Evolutionary conservation across 2,329 filamentous ascomycete genomes (phyloP), one percentile per base, ranked within the genome.

Genomic region (Fusarium napiforme): DNA sequence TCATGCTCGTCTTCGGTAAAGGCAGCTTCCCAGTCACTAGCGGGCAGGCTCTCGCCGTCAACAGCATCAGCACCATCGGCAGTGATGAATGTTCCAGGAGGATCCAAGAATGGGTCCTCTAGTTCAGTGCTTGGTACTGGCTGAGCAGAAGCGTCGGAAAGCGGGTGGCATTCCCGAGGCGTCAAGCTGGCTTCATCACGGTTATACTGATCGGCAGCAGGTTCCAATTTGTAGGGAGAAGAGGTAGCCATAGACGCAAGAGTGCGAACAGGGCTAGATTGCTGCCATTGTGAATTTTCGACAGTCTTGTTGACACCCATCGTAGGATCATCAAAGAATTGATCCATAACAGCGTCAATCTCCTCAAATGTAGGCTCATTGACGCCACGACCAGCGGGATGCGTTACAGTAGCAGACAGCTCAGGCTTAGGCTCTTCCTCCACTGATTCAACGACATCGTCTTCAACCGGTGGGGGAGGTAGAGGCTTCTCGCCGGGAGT

Each of bases 11-110:
- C 91, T 23, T 94, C 93, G 15, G 93, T 92, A 70, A 98, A 91
- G 52, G 92, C 90, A 79, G 93, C 93, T 78, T 97, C 95, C 96
- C 96, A 99, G 81, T 98, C 96, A 79, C 95, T 98, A 67, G 91
- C 89, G 30, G 92, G 91, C 21, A 92, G 85, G 69, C 89, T 91
- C 34, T 89, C 88, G 26, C 65, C 67, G 16, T 78, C 78, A 28
- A 88, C 87, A 15, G 76, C 78, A 32, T 79, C 72, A 58, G 88
- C 86, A 28, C 88, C 87, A 42, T 88, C 86, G 49, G 87, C 85
- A 3, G 85, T 87, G 50, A 85, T 85, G 26, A 84, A 83, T 72
- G 84, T 83, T 75, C 81, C 74, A 47, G 85, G 83, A 7, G 84
- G 86, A 43, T 90, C 91, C 77, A 87, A 82, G 76, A 88, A 93